Conservation (phyloP, 345 rosid species). For the Litchi chinensis region DNA sequence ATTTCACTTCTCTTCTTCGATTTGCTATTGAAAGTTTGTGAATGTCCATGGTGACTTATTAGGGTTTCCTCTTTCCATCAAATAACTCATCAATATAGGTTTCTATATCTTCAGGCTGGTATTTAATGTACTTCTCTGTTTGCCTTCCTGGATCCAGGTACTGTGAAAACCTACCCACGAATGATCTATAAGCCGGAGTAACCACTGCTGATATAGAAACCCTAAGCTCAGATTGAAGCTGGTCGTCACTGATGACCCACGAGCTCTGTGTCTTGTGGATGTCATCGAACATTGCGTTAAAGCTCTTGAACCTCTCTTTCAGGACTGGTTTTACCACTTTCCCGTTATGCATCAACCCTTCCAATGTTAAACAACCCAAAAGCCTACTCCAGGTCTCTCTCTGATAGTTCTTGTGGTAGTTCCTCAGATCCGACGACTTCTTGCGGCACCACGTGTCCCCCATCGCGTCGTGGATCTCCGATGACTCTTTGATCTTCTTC, state of each 20-base stretch:
- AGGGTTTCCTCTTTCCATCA: slow-evolving; percentile 75
- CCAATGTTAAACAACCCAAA: slow-evolving; percentile 63
- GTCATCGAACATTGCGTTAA: slow-evolving; percentile 82
- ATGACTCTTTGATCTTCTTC: slow-evolving; percentile 73
- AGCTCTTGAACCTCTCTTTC: slow-evolving; percentile 89
- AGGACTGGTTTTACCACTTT: slow-evolving; percentile 75
- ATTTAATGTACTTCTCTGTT: slow-evolving; percentile 82
- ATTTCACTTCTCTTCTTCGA: slow-evolving; percentile 7
- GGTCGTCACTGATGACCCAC: slow-evolving; percentile 90
- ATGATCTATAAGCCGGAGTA: slow-evolving; percentile 83
- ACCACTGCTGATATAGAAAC: slow-evolving; percentile 78
- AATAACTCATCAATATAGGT: slow-evolving; percentile 73
- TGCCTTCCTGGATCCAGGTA: slow-evolving; percentile 79
- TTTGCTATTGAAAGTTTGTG: background rate
- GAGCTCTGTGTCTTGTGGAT: slow-evolving; percentile 84
- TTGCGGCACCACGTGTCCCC: slow-evolving; percentile 79
- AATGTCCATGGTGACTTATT: slow-evolving; percentile 2
- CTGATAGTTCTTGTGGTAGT: slow-evolving; percentile 77
- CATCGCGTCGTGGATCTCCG: slow-evolving; percentile 59
- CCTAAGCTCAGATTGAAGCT: slow-evolving; percentile 90
- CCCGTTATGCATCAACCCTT: slow-evolving; percentile 69
- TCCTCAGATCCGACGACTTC: slow-evolving; percentile 71
- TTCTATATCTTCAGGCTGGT: slow-evolving; percentile 90
- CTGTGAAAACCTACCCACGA: slow-evolving; percentile 74
- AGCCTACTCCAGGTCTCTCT: slow-evolving; percentile 86